Percentiles rank a stretch among this genome's conserved stretches.
Conservation (phyloP, 2,329 filamentous ascomycete species). For the Ceratocystiopsis brevicomis region DNA sequence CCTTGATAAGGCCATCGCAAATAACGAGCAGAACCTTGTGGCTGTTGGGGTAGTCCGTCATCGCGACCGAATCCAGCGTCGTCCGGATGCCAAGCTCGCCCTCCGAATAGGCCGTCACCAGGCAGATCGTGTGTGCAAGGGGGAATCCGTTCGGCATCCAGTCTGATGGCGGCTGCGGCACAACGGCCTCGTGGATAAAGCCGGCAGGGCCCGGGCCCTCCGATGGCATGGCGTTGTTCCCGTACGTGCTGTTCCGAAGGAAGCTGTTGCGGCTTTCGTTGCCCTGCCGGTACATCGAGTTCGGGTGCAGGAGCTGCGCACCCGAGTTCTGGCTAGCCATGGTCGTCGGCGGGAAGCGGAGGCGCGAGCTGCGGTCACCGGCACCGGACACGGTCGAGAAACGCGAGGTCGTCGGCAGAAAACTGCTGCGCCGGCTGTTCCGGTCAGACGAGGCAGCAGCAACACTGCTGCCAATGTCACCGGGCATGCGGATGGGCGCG, state of each 20-base stretch:
- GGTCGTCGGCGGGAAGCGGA: conserved; percentile 53
- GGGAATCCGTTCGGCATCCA: conserved; percentile 97
- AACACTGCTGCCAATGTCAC: conserved; percentile 49
- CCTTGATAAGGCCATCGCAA: conserved; percentile 95
- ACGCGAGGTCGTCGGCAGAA: conserved; percentile 82
- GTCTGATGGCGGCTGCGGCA: conserved; percentile 87
- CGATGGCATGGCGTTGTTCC: conserved; percentile 30
- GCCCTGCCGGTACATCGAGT: conserved; percentile 49
- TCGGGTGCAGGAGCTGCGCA: conserved; percentile 51
- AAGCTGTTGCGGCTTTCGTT: conserved; percentile 48
- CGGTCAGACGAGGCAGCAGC: conserved; percentile 40
- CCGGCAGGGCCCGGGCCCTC: conserved; percentile 69
- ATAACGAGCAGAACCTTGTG: conserved; percentile 94
- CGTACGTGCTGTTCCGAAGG: conserved; percentile 38
- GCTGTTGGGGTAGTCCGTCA: conserved; percentile 96
- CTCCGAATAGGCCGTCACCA: conserved; percentile 95
- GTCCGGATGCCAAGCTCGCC: conserved; percentile 82
- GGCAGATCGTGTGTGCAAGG: conserved; percentile 76
- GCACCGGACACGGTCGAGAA: conserved; percentile 75
- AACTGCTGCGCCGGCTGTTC: conserved; percentile 64
- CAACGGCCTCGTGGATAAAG: conserved; percentile 92
- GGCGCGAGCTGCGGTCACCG: conserved; percentile 38
- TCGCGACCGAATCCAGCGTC: conserved; percentile 87
- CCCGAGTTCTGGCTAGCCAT: conserved; percentile 82
- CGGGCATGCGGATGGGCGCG: conserved; percentile 63